Percentiles rank a stretch among this genome's conserved stretches.
Evolutionary conservation across 2,329 filamentous ascomycete species (phyloP).

Genomic region (Colletotrichum liriopes): DNA sequence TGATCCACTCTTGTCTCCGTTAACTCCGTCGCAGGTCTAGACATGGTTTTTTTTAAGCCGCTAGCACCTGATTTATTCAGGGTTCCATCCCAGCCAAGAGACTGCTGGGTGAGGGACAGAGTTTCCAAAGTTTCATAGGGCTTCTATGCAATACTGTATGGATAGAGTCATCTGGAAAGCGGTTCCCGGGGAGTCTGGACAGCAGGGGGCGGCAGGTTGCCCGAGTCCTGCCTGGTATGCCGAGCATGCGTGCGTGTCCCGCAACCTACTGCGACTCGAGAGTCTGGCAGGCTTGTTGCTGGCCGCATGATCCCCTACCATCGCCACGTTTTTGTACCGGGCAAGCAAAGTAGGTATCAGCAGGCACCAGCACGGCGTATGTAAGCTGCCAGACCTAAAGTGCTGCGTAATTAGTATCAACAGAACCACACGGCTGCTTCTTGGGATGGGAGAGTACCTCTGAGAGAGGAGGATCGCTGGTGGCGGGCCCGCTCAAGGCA

Average conservation of each 20-base stretch:
- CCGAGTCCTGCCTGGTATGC: background rate
- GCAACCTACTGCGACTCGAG: background rate
- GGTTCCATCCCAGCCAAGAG: conserved; percentile 27
- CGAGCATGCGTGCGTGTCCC: background rate
- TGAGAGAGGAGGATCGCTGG: background rate
- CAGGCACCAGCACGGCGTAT: conserved; percentile 10
- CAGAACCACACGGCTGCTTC: background rate
- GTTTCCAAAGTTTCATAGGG: background rate
- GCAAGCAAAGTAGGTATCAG: background rate
- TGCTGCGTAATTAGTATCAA: background rate
- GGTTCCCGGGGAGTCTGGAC: conserved; percentile 1
- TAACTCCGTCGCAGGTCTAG: conserved; percentile 38
- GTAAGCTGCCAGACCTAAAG: background rate
- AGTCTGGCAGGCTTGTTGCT: too few relatives aligned
- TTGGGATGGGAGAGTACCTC: background rate
- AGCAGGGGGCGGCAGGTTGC: conserved; percentile 17
- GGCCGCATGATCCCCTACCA: background rate
- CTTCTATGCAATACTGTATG: background rate
- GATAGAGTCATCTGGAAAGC: conserved; percentile 16
- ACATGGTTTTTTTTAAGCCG: conserved; percentile 1
- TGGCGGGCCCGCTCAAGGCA: conserved; percentile 4
- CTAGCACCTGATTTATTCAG: conserved; percentile 17
- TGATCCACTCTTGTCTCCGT: conserved; percentile 29
- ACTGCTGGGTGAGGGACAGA: background rate
- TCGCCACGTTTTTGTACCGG: background rate